Conservation (phyloP, 441 rosid genomes). For the Pelargonium myrrhifolium region DNA sequence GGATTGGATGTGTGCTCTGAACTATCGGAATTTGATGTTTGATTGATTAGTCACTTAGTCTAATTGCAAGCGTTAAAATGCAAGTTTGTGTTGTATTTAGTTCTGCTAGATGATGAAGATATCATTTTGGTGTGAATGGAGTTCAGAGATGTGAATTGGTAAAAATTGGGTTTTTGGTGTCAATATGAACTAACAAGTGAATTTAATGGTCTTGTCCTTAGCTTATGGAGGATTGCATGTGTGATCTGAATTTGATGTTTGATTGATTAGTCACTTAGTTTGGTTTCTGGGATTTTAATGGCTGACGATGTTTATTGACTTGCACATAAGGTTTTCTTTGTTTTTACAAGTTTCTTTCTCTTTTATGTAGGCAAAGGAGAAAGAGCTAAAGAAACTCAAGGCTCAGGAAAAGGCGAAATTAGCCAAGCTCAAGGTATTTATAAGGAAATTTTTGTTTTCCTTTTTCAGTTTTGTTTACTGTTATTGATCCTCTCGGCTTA, state of each 20-base stretch:
- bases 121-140: no score
- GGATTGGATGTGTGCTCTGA: neutral
- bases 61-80: no score
- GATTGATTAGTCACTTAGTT: neutral
- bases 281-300: neutral
- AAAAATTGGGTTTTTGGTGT: no score
- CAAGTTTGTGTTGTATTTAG: no score
- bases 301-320: neutral
- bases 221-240: neutral
- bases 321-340: neutral
- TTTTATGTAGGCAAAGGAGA: conserved; percentile 55
- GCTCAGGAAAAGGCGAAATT: conserved; percentile 67
- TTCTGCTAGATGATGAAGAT: no score
- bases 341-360: neutral
- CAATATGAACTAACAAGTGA: no score
- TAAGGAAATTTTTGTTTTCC: neutral
- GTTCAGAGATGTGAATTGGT: no score
- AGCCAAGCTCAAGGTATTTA: conserved; percentile 53
- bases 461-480: neutral
- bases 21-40: neutral
- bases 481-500: no score
- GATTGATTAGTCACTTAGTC: neutral
- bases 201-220: neutral
- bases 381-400: conserved; percentile 76
- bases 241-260: neutral